Evolutionary conservation across 2,329 filamentous ascomycete genomes (phyloP).

Genomic region (Colletotrichum sublineola): DNA sequence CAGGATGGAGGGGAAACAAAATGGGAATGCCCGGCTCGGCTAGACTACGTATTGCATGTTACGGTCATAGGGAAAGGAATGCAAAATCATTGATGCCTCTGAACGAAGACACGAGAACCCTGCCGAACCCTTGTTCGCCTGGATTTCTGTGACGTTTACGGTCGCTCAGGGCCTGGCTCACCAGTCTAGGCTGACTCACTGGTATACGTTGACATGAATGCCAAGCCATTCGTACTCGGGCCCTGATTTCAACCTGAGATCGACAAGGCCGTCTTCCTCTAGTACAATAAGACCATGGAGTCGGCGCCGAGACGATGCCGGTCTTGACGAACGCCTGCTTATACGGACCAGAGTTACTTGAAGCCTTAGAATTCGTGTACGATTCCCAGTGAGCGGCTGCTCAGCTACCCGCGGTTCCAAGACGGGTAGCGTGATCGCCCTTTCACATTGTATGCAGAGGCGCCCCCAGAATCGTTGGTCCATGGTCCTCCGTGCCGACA

Average conservation of each 20-base stretch:
- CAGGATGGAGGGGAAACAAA: constrained; percentile 43
- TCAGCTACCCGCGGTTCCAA: neutral
- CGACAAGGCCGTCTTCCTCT: neutral
- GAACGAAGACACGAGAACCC: constrained; percentile 38
- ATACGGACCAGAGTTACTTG: no score
- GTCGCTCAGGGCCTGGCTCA: neutral
- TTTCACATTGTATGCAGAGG: neutral
- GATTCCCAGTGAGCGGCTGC: neutral
- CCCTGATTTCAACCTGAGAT: neutral
- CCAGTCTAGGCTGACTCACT: neutral
- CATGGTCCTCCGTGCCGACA: neutral
- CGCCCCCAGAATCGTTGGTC: neutral
- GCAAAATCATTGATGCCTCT: constrained; percentile 49
- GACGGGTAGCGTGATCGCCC: neutral
- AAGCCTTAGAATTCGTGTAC: neutral
- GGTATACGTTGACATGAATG: no score
- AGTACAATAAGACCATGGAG: no score
- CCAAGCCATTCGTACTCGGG: no score
- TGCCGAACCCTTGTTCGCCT: neutral
- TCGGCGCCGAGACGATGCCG: neutral
- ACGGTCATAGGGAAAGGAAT: constrained; percentile 63
- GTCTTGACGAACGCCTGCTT: neutral
- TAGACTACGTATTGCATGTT: constrained; percentile 57
- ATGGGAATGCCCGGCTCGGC: constrained; percentile 46
- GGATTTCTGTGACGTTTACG: neutral